Evolutionary conservation across 2,329 filamentous ascomycete species (phyloP), one percentile per base, ranked within the genome.

Genomic region (Pseudodiploospora longispora): DNA sequence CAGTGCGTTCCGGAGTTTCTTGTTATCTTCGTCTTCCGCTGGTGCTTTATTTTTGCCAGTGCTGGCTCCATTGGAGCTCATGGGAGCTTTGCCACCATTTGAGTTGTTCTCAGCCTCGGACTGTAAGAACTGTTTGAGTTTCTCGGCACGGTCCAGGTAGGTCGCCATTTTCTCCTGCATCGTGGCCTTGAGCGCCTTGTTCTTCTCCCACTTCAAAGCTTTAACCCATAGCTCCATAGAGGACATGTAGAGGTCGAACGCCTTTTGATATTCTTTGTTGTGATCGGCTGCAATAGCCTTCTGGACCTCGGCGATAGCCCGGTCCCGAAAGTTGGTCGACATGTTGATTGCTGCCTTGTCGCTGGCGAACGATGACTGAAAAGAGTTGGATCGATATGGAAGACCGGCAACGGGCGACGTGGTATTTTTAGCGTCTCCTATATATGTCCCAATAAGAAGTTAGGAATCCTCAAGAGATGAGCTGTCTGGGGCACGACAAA

Each of bases 141-240:
- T 97, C 73, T 98, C 93, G 52, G 93, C 93, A 50, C 93, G 87
- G 68, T 96, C 91, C 85, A 98, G 95, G 74, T 98, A 98, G 63
- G 96, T 91, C 57, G 76, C 86, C 19, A 90, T 89, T 73, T 97
- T 97, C 56, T 86, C 82, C 55, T 93, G 85, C 66, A 98, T 96
- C 79, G 95, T 95, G 62, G 94, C 89, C 74, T 97, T 97, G 52
- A 88, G 90, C 57, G 90, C 91, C 51, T 86, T 82, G 70, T 96
- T 97, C 78, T 97, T 98, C 72, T 98, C 93, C 91, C 91, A 98
- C 75, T 98, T 98, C 48, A 98, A 77, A 31, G 93, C 93, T 49
- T 97, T 85, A 86, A 98, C 95, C 75, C 97, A 98, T 47, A 97
- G 81, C 69, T 98, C 91, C 56, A 98, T 85, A 41, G 91, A 84